phyloP scores from a whole-genome alignment of 768 basidiomycete species.

The Suillus placidus region DNA sequence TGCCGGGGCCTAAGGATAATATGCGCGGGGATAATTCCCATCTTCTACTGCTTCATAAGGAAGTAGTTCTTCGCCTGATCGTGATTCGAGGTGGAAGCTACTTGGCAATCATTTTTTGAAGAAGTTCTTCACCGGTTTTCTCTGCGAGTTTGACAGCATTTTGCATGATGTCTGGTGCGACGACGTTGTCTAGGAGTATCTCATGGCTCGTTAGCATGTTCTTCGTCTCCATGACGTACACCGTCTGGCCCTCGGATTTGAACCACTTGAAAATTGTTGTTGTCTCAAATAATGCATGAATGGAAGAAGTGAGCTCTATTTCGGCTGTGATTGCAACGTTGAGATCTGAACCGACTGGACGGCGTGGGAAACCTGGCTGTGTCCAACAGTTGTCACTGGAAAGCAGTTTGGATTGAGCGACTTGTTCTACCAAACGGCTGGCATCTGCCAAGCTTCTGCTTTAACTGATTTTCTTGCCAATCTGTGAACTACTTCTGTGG shows the following conservation, averaged over 20 bases:
- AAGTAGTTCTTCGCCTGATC: constrained; percentile 30
- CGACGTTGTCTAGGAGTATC: constrained; percentile 32
- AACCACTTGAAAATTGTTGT: constrained; percentile 32
- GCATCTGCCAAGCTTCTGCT: constrained; percentile 1
- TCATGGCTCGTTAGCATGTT: constrained; percentile 26
- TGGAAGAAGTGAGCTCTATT: neutral
- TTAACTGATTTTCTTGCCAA: constrained; percentile 19
- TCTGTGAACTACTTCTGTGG: constrained; percentile 28
- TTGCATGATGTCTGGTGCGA: constrained; percentile 21
- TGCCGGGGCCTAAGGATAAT: constrained; percentile 38
- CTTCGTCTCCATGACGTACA: constrained; percentile 28
- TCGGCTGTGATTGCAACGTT: neutral
- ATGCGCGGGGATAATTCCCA: constrained; percentile 35
- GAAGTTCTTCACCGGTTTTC: neutral
- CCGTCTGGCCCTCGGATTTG: constrained; percentile 18
- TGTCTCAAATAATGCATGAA: constrained; percentile 35
- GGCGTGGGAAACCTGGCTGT: constrained; percentile 4
- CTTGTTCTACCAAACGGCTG: neutral
- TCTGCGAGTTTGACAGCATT: neutral
- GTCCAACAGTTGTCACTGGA: neutral
- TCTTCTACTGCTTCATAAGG: constrained; percentile 37
- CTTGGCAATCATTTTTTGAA: neutral
- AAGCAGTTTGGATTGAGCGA: neutral
- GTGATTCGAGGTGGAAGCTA: constrained; percentile 28
- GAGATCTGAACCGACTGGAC: neutral